A percentile compares a stretch with the other conserved stretches of the same genome.
Evolutionary conservation across 495 filamentous ascomycete species (phyloP).

Genomic region (Daldinia vernicosa): DNA sequence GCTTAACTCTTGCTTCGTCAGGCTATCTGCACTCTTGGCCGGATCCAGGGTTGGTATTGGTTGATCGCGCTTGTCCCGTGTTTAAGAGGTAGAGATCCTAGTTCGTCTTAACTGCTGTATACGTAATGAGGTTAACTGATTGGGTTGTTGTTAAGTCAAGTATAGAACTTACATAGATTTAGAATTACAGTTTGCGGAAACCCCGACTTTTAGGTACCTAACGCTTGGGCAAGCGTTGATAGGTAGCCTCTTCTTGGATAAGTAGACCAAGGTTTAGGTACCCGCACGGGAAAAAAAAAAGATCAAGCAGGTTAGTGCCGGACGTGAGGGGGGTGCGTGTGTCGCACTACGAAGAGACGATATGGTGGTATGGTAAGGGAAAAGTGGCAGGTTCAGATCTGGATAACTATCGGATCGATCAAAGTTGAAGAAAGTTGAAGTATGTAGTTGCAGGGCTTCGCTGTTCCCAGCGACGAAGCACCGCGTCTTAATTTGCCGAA

Average conservation of each 20-base stretch:
- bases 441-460: constrained; percentile 10
- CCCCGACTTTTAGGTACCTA: background rate
- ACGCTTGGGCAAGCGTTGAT: background rate
- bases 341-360: too few relatives aligned
- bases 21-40: background rate
- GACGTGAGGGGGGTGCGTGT: background rate
- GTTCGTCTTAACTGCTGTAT: background rate
- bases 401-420: constrained; percentile 1
- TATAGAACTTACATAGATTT: too few relatives aligned
- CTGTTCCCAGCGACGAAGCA: constrained; percentile 9
- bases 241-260: background rate
- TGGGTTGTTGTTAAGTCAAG: too few relatives aligned
- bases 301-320: background rate
- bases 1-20: background rate
- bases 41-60: background rate
- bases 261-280: background rate
- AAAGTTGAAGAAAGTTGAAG: constrained; percentile 8
- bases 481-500: constrained; percentile 37
- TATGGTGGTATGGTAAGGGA: background rate
- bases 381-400: background rate
- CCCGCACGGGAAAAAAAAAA: background rate
- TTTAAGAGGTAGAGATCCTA: background rate
- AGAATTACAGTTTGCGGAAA: too few relatives aligned
- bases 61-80: background rate
- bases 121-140: background rate